A percentile compares a stretch with the other conserved stretches of the same genome.
Conservation (phyloP, 106 monocot species). For the Dioscorea alata region DNA sequence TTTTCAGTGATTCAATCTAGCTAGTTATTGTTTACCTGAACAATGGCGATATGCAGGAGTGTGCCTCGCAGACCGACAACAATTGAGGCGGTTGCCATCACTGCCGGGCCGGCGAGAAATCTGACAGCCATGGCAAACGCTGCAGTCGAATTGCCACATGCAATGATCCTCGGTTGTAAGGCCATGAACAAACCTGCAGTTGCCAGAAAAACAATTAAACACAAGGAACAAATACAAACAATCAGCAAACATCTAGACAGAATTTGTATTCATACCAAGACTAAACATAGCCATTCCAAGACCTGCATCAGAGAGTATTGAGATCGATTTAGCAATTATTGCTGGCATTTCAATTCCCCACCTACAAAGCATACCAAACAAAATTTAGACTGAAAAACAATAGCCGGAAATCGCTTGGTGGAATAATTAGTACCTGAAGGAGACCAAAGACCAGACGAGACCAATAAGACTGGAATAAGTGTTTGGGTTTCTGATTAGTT, state of each 20-base stretch:
- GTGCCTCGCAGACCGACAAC: conserved; percentile 14
- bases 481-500: conserved; percentile 49
- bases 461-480: conserved; percentile 56
- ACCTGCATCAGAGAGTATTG: conserved; percentile 45
- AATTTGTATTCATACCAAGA: conserved; percentile 18
- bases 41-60: conserved; percentile 15
- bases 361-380: conserved; percentile 9
- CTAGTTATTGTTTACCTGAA: background rate
- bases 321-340: conserved; percentile 29
- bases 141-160: conserved; percentile 24
- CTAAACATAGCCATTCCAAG: conserved; percentile 65
- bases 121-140: conserved; percentile 23
- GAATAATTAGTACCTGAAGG: conserved; percentile 26
- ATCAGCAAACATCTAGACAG: background rate
- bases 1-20: too few species aligned
- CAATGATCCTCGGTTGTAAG: conserved; percentile 24
- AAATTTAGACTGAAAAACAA: background rate
- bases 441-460: conserved; percentile 37
- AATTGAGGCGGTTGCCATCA: conserved; percentile 24
- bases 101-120: conserved; percentile 23
- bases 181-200: conserved; percentile 27
- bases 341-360: conserved; percentile 42
- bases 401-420: background rate
- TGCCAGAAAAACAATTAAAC: background rate
- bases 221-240: background rate